Evolutionary conservation across 768 basidiomycete genomes (phyloP).

Genomic region (Rhodosporidiobolus odoratus): DNA sequence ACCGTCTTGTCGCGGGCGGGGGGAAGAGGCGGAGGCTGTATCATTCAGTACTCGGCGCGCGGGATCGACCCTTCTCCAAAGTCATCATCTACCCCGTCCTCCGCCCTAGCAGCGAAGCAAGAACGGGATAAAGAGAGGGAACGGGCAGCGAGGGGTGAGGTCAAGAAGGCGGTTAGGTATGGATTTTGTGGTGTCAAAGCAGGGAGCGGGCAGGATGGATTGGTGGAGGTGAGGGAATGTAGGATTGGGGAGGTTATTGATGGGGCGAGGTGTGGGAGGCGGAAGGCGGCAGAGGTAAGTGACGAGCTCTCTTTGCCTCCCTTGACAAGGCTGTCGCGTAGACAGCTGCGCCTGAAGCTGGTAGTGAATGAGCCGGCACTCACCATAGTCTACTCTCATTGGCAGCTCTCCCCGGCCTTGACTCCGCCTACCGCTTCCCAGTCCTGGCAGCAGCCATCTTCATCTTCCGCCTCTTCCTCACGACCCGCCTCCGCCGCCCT

Average conservation of each 20-base stretch:
- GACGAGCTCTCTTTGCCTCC: too few species aligned
- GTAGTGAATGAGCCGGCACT: too few species aligned
- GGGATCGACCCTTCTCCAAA: conserved; percentile 43
- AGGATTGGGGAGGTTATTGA: conserved; percentile 17
- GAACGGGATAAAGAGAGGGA: conserved; percentile 12
- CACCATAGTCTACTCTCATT: too few species aligned
- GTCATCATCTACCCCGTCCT: background rate
- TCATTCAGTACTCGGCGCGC: conserved; percentile 60
- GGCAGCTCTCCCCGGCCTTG: background rate
- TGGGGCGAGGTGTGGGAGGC: background rate
- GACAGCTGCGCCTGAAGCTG: too few species aligned
- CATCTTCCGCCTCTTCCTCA: background rate
- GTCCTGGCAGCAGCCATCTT: too few species aligned
- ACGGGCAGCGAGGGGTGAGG: background rate
- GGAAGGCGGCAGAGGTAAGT: background rate
- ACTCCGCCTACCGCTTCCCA: background rate
- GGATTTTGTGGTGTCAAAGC: conserved; percentile 42
- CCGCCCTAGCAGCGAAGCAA: background rate
- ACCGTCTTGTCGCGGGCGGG: conserved; percentile 49
- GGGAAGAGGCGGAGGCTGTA: conserved; percentile 51
- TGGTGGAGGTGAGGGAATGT: background rate
- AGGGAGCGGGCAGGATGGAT: background rate
- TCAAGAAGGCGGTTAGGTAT: conserved; percentile 40
- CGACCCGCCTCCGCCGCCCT: conserved; percentile 43
- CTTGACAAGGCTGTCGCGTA: too few species aligned